Evolutionary conservation across 2,329 filamentous ascomycete species (phyloP), one percentile per base, ranked within the genome.

Genomic region (Emergomyces orientalis): DNA sequence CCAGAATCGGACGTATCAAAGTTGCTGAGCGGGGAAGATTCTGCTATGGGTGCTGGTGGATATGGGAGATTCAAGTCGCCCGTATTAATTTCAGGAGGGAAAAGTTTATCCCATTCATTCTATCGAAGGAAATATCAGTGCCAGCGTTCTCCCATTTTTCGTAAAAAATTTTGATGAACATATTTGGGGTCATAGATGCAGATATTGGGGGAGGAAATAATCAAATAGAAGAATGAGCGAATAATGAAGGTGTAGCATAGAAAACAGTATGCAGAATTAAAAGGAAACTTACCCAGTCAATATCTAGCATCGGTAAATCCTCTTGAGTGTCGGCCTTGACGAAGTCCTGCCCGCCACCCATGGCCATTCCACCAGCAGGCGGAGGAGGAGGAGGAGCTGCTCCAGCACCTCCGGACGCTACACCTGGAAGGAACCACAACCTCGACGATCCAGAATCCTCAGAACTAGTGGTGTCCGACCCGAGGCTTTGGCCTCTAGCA

Each of bases 251-350:
- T 54, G 27, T 8, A 34, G 30, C 5, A 34, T n/a, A 8, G 17
- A 54, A 54, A 14, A 19, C 27, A 32, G 4, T 7, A 14, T 2
- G 22, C 22, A 64, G 7, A 41, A 52, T n/a, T 39, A 51, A 25
- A 59, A 64, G 54, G 59, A 47, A 27, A 78, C 84, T 76, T 74
- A 87, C 86, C 86, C 86, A 88, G 67, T 89, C 85, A 66, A 88
- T 84, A 62, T 84, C 83, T 49, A 84, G 70, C 72, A 78, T 75
- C 63, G 75, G 66, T 32, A 74, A 62, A 67, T 71, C 63, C 61
- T 70, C 67, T 65, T 69, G 56, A 60, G 67, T 60, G 59, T 65
- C 32, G 62, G 60, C 55, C 32, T 65, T 55, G 52, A 57, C 52
- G 47, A 54, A 32, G 55, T 52, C 22, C 58, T 59, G 14, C 71